Evolutionary conservation across 2,329 filamentous ascomycete species (phyloP).

Genomic region (Claviceps pazoutovae): DNA sequence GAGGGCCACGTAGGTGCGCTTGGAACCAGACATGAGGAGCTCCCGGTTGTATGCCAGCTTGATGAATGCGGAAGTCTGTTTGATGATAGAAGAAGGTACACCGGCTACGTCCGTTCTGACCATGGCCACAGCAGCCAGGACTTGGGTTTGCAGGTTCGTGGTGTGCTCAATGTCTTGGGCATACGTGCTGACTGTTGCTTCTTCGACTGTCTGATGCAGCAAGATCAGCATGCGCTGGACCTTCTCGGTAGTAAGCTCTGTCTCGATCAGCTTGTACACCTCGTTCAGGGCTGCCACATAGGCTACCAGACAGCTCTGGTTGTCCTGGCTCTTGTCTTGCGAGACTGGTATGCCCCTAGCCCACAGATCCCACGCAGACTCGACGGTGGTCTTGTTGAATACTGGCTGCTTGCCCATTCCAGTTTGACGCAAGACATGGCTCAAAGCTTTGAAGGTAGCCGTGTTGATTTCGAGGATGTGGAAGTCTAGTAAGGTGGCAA

Average conservation of each 20-base stretch:
- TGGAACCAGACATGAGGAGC: conserved; percentile 21
- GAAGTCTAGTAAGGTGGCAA: conserved; percentile 50
- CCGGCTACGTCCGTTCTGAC: conserved; percentile 52
- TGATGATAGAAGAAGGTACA: conserved; percentile 54
- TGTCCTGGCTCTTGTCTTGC: conserved; percentile 36
- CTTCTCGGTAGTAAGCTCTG: conserved; percentile 45
- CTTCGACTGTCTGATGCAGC: conserved; percentile 55
- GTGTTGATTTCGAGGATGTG: conserved; percentile 56
- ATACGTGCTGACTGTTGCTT: conserved; percentile 54
- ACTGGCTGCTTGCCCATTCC: conserved; percentile 27
- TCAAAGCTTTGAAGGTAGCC: conserved; percentile 54
- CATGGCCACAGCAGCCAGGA: conserved; percentile 53
- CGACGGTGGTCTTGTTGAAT: conserved; percentile 38
- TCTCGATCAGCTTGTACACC: conserved; percentile 61
- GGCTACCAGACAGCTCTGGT: conserved; percentile 73
- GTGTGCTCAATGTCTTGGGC: conserved; percentile 58
- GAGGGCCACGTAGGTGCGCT: conserved; percentile 77
- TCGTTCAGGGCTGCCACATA: conserved; percentile 66
- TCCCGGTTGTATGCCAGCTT: conserved; percentile 49
- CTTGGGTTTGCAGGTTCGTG: conserved; percentile 57
- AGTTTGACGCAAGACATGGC: conserved; percentile 44
- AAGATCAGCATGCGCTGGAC: conserved; percentile 57
- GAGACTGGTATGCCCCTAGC: conserved; percentile 46
- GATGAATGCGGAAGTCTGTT: conserved; percentile 55
- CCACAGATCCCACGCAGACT: conserved; percentile 58